These are phyloP conservation scores for Lentinula boryana DNA, from an alignment of 768 basidiomycete species.

Conservation along the genomic window DNA sequence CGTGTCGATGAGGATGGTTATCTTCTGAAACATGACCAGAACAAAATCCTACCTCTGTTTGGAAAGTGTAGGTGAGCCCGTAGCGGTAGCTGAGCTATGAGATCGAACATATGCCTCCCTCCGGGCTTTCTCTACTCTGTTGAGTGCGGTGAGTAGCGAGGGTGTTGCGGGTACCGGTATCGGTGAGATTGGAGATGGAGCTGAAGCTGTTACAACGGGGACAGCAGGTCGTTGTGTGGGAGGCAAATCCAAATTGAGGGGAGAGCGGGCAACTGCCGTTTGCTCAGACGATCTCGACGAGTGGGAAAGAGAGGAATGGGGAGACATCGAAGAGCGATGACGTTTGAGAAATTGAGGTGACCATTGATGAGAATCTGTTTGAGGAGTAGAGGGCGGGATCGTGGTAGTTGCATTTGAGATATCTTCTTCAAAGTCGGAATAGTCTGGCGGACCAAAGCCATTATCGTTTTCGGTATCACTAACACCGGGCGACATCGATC, in stretches of 20 bases:
- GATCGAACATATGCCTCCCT: conserved; percentile 29
- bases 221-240: background rate
- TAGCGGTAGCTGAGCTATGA: background rate
- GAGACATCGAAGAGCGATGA: conserved; percentile 14
- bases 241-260: background rate
- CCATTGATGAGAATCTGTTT: conserved; percentile 25
- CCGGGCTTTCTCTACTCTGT: conserved; percentile 53
- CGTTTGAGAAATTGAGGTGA: conserved; percentile 41
- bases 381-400: background rate
- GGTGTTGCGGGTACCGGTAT: conserved; percentile 33
- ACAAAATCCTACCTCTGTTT: too few species aligned
- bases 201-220: too few species aligned
- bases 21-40: too few species aligned
- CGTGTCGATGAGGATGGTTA: background rate
- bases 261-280: conserved; percentile 10
- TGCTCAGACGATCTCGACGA: conserved; percentile 4
- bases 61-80: background rate
- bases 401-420: background rate
- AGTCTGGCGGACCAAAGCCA: conserved; percentile 18
- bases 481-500: conserved; percentile 11
- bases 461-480: conserved; percentile 16
- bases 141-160: conserved; percentile 57
- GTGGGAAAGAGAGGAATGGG: background rate
- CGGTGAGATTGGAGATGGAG: background rate
- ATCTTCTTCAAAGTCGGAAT: conserved; percentile 32